These are phyloP conservation scores for Neonectria magnoliae DNA, from an alignment of 2,329 filamentous ascomycete genomes.

Conservation along the genomic window DNA sequence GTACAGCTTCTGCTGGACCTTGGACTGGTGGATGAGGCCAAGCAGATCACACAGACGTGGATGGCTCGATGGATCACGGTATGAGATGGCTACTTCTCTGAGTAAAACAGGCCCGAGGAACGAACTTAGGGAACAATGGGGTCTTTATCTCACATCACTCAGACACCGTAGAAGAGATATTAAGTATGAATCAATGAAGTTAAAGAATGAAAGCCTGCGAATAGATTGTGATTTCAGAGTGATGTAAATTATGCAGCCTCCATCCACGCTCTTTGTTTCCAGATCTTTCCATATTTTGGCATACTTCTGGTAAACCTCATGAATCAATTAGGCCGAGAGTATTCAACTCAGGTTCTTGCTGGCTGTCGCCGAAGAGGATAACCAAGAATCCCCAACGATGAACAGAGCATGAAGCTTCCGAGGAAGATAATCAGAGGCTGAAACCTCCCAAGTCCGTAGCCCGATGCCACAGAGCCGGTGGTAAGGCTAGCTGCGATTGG, in stretches of 20 bases:
- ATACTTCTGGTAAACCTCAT: too few species aligned
- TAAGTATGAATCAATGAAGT: too few species aligned
- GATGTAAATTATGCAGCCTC: too few species aligned
- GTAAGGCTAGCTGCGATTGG: conserved; percentile 39
- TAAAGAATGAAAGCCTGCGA: too few species aligned
- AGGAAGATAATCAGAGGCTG: conserved; percentile 31
- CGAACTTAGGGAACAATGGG: too few species aligned
- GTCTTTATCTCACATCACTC: too few species aligned
- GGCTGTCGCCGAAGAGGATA: conserved; percentile 11
- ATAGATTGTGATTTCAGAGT: too few species aligned
- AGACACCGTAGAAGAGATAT: too few species aligned
- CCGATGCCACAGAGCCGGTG: conserved; percentile 22
- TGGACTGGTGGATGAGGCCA: conserved; percentile 70
- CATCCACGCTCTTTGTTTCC: background rate
- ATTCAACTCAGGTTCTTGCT: background rate
- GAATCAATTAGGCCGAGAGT: background rate
- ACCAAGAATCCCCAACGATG: conserved; percentile 23
- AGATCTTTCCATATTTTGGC: background rate
- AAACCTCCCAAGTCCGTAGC: conserved; percentile 28
- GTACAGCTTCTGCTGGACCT: conserved; percentile 64
- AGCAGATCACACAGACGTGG: conserved; percentile 64
- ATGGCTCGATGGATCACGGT: conserved; percentile 65
- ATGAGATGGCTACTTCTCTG: background rate
- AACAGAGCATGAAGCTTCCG: conserved; percentile 29
- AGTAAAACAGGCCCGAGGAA: too few species aligned